Evolutionary conservation across 2,329 filamentous ascomycete species (phyloP), one percentile per base, ranked within the genome.

Genomic region (Sporothrix humicola): DNA sequence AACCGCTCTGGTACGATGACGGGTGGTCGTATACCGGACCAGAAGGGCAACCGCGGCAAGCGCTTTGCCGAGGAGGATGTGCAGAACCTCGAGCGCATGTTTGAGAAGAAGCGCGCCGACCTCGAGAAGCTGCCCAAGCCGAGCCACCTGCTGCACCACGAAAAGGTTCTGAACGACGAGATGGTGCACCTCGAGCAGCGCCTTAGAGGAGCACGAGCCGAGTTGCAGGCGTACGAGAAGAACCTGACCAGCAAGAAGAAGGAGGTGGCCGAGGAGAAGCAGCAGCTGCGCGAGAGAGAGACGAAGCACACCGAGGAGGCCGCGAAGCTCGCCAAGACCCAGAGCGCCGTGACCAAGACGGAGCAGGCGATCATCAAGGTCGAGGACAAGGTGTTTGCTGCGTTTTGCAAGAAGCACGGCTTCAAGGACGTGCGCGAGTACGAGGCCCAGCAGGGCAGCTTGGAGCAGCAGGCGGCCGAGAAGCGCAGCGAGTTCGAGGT

Each of bases 1-100:
- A 94, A 97, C 84, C 98, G 98, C 81, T 94, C 93, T 63, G 96
- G 96, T 79, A 87, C 97, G 71, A 98, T 99, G 92, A 98, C 96
- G 68, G 96, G 96, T 86, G 96, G 96, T 77, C 92, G 94, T 75
- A 92, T 94, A 44, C 91, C 90, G 0, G 89, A 92, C 63, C 88
- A 90, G 65, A 93, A 92, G 80, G 90, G 91, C 72, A 89, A 89
- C 74, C 92, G 94, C 76, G 74, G 76, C 58, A 91, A 94, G 73
- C 89, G 92, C 71, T 98, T 97, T 83, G 95, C 97, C 78, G 95
- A 98, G 78, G 89, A 92, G 8, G 94, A 98, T 77, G 90, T 98
- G 44, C 93, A 97, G 76, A 93, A 93, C 74, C 85, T 98, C n/a
- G 88, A 91, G 78, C 91, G 90, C 76, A 86, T 93, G 77, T 92